Percentiles rank a stretch among this genome's conserved stretches.
Conservation (phyloP, 345 rosid species). For the Odontarrhena argentea region DNA sequence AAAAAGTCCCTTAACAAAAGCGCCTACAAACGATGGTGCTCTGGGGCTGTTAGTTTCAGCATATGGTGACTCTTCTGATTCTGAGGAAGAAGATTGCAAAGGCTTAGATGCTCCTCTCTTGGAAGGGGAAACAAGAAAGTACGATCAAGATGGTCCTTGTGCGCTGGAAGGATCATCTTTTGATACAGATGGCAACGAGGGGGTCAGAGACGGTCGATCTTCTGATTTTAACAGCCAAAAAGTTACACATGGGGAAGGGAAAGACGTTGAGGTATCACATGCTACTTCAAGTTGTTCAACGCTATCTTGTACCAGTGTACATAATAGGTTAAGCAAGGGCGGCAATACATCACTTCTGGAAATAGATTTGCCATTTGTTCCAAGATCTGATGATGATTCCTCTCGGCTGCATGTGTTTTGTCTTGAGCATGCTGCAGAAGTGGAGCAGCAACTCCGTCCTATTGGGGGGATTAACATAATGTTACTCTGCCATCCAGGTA, state of each 20-base stretch:
- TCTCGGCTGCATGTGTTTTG: slow-evolving; percentile 88
- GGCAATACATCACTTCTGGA: slow-evolving; percentile 38
- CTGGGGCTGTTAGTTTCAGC: slow-evolving; percentile 77
- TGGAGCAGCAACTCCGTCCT: slow-evolving; percentile 72
- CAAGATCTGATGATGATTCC: slow-evolving; percentile 68
- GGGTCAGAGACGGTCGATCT: slow-evolving; percentile 43
- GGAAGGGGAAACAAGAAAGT: slow-evolving; percentile 42
- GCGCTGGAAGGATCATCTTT: slow-evolving; percentile 41
- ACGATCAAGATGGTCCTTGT: slow-evolving; percentile 33
- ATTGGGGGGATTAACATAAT: slow-evolving; percentile 81
- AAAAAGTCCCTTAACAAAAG: slow-evolving; percentile 40
- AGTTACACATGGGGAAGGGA: slow-evolving; percentile 39
- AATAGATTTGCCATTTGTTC: slow-evolving; percentile 44
- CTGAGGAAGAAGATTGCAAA: slow-evolving; percentile 63
- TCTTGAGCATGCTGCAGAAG: slow-evolving; percentile 95
- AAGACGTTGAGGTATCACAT: slow-evolving; percentile 32
- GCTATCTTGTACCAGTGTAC: slow-evolving; percentile 42
- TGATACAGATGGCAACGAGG: slow-evolving; percentile 36
- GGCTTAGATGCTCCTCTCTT: slow-evolving; percentile 43
- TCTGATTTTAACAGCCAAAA: slow-evolving; percentile 42
- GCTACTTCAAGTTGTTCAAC: slow-evolving; percentile 40
- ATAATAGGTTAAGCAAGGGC: slow-evolving; percentile 42
- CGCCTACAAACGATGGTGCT: slow-evolving; percentile 51
- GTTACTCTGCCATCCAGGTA: slow-evolving; percentile 94
- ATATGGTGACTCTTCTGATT: slow-evolving; percentile 91